Conservation (phyloP, 768 basidiomycete genomes). For the Kwoniella dejecticola region DNA sequence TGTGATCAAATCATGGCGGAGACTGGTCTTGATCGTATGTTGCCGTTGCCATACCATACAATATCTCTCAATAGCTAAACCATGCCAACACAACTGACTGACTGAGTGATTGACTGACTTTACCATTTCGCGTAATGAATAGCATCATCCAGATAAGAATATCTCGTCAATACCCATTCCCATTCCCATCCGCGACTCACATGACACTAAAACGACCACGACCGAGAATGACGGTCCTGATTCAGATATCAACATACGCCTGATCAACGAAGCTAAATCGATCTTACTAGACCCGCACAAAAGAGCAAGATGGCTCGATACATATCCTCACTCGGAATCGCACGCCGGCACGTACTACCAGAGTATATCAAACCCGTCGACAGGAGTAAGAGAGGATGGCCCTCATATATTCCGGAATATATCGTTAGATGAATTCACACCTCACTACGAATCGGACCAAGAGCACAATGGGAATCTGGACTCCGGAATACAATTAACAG, state of each 20-base stretch:
- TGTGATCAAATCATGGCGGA: conserved; percentile 37
- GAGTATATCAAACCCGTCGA: too few relatives aligned
- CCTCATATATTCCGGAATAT: conserved; percentile 28
- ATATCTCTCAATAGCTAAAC: background rate
- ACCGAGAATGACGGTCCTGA: background rate
- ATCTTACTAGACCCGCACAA: conserved; percentile 3
- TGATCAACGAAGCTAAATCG: conserved; percentile 45
- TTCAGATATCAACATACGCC: background rate
- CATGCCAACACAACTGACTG: too few relatives aligned
- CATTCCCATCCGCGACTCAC: too few relatives aligned
- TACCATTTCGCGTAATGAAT: too few relatives aligned
- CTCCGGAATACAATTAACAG: too few relatives aligned
- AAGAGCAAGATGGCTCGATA: background rate
- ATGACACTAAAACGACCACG: too few relatives aligned
- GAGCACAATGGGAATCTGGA: too few relatives aligned
- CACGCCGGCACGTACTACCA: too few relatives aligned
- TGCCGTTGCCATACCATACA: background rate
- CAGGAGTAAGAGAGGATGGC: too few relatives aligned
- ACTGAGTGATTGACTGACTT: too few relatives aligned
- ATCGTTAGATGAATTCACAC: conserved; percentile 30
- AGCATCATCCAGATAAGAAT: conserved; percentile 33
- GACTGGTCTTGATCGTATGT: conserved; percentile 32
- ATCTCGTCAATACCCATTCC: background rate
- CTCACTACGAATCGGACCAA: too few relatives aligned
- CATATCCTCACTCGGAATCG: background rate